Percentiles rank a stretch among this genome's conserved stretches.
Conservation (phyloP, 2,329 filamentous ascomycete species). For the Penicillium vulpinum region DNA sequence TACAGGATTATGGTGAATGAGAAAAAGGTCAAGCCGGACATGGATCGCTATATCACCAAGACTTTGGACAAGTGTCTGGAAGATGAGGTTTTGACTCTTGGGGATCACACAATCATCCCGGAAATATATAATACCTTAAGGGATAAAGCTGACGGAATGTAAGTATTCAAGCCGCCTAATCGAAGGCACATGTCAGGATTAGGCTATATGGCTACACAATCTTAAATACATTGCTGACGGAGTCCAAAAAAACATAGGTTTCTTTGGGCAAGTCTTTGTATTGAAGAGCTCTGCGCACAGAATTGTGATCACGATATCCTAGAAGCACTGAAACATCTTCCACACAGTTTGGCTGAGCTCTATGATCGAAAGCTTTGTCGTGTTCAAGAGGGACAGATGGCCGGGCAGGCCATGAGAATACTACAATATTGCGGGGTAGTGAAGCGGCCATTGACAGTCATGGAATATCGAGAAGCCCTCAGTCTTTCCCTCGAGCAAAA, state of each 20-base stretch:
- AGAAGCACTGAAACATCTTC: constrained; percentile 6
- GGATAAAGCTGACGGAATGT: constrained; percentile 1
- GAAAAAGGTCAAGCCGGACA: constrained; percentile 11
- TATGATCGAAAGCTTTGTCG: constrained; percentile 4
- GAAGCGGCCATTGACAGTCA: constrained; percentile 4
- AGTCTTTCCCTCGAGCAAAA: constrained; percentile 8
- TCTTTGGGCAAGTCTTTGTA: constrained; percentile 19
- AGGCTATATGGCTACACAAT: neutral
- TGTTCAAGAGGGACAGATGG: neutral
- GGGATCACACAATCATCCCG: constrained; percentile 7
- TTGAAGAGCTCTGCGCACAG: constrained; percentile 20
- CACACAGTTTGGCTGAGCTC: neutral
- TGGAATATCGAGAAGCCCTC: constrained; percentile 2
- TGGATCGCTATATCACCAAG: constrained; percentile 2
- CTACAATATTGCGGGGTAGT: constrained; percentile 2
- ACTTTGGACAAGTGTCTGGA: neutral
- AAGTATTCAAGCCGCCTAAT: neutral
- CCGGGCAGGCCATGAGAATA: neutral
- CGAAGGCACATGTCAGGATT: no score
- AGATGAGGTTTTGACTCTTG: neutral
- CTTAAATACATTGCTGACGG: neutral
- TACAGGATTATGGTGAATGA: neutral
- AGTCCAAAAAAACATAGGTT: constrained; percentile 8
- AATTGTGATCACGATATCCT: constrained; percentile 18
- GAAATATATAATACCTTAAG: neutral